Percentiles rank a stretch among this genome's conserved stretches.
These are phyloP conservation scores for Colletotrichum simmondsii DNA, from an alignment of 2,329 filamentous ascomycete genomes.

Conservation along the genomic window DNA sequence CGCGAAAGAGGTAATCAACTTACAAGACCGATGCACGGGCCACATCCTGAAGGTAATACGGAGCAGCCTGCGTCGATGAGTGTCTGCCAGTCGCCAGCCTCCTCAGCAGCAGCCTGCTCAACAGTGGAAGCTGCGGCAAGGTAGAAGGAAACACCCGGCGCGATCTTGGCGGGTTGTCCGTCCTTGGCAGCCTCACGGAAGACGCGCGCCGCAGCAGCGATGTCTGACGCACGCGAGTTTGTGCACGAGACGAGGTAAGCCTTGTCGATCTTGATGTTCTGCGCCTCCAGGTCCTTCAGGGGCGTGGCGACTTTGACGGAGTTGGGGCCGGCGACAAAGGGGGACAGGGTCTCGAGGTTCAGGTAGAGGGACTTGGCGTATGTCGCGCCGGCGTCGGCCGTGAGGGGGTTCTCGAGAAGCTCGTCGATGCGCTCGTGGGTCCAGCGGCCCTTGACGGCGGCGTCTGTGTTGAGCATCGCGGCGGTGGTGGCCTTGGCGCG, in stretches of 20 bases:
- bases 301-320: conserved; percentile 90
- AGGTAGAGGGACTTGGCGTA: conserved; percentile 89
- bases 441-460: conserved; percentile 68
- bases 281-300: conserved; percentile 74
- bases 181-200: conserved; percentile 81
- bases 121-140: conserved; percentile 85
- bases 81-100: conserved; percentile 85
- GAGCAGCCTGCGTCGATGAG: conserved; percentile 80
- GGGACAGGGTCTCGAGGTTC: conserved; percentile 84
- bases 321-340: conserved; percentile 88
- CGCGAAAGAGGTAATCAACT: neutral
- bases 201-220: conserved; percentile 84
- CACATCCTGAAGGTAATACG: conserved; percentile 77
- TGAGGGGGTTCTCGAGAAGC: conserved; percentile 73
- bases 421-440: conserved; percentile 79
- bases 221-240: conserved; percentile 83
- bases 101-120: conserved; percentile 83
- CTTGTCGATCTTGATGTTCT: conserved; percentile 83
- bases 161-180: conserved; percentile 75
- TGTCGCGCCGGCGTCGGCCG: conserved; percentile 78
- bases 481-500: conserved; percentile 79
- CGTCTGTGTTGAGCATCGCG: conserved; percentile 66
- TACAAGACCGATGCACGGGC: conserved; percentile 83
- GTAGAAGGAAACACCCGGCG: conserved; percentile 84
- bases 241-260: conserved; percentile 93